Percentiles rank a stretch among this genome's conserved stretches.
phyloP scores from a whole-genome alignment of 805 yeast genomes.

The Torulaspora delbrueckii region DNA sequence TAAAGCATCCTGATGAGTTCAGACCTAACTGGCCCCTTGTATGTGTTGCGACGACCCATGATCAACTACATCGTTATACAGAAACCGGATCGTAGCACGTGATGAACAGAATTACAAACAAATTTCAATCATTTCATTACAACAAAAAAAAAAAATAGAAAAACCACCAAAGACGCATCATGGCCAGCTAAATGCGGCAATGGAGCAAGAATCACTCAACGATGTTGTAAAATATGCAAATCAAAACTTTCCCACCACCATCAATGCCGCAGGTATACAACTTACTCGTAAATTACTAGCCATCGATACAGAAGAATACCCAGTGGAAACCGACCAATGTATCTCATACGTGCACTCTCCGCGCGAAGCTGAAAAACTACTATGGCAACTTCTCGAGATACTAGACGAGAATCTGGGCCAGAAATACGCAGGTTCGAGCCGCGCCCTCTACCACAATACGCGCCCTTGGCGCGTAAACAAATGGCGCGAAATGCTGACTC shows the following conservation, averaged over 20 bases:
- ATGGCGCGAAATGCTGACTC: constrained; percentile 27
- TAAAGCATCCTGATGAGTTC: too few relatives aligned
- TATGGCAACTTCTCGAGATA: constrained; percentile 3
- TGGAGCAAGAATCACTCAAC: background rate
- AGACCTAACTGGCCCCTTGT: background rate
- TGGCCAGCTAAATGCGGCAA: background rate
- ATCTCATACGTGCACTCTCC: background rate
- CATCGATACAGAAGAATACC: background rate
- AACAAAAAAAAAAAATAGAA: background rate
- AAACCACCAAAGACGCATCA: too few relatives aligned
- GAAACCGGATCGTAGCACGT: too few relatives aligned
- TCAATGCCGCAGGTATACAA: background rate
- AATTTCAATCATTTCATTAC: background rate
- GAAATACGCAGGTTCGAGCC: constrained; percentile 17
- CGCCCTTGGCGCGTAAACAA: constrained; percentile 27
- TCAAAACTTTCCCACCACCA: background rate
- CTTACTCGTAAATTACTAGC: background rate
- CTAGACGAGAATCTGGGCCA: constrained; percentile 19
- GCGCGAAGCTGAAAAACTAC: background rate
- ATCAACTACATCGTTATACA: background rate
- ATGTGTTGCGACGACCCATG: background rate
- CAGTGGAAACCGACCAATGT: background rate
- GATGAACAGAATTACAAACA: too few relatives aligned
- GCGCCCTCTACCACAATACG: constrained; percentile 20
- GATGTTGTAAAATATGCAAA: background rate